Evolutionary conservation across 1,284 basidiomycete species (phyloP).

Genomic region (Bjerkandera adusta): DNA sequence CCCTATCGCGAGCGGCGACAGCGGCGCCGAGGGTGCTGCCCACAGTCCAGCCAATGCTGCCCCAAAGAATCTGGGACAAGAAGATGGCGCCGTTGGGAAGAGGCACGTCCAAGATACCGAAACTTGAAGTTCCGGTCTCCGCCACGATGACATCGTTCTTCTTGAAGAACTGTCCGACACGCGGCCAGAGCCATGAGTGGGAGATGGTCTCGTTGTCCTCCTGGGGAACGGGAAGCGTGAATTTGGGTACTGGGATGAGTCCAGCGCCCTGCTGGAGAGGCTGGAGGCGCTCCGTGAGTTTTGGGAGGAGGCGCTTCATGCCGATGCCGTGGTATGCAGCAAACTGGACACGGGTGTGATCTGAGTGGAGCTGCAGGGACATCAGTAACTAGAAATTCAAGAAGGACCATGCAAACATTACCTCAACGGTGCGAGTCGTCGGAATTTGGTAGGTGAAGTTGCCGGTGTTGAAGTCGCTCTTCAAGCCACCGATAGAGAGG

Average conservation of each 20-base stretch:
- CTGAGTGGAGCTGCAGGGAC: slow-evolving; percentile 81
- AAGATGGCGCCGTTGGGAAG: slow-evolving; percentile 68
- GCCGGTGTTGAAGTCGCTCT: slow-evolving; percentile 91
- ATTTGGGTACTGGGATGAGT: slow-evolving; percentile 48
- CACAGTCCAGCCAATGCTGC: slow-evolving; percentile 85
- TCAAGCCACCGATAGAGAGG: slow-evolving; percentile 78
- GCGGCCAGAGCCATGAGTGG: slow-evolving; percentile 87
- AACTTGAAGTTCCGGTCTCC: slow-evolving; percentile 58
- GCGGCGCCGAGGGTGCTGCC: slow-evolving; percentile 76
- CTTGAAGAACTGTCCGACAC: slow-evolving; percentile 76
- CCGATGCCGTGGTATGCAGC: slow-evolving; percentile 62
- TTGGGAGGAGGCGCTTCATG: slow-evolving; percentile 73
- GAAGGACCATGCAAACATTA: no score
- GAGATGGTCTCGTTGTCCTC: slow-evolving; percentile 55
- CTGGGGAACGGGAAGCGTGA: slow-evolving; percentile 44
- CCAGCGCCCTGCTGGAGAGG: slow-evolving; percentile 37
- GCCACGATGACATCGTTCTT: slow-evolving; percentile 78
- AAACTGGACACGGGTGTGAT: slow-evolving; percentile 68
- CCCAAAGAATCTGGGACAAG: slow-evolving; percentile 81
- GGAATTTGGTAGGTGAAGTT: slow-evolving; percentile 78
- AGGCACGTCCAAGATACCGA: slow-evolving; percentile 63
- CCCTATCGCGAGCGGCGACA: slow-evolving; percentile 71
- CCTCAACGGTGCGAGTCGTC: slow-evolving; percentile 59
- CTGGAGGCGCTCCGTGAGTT: slow-evolving; percentile 56
- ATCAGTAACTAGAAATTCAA: no score